Evolutionary conservation across 371 early-diverging fungal species (phyloP).

Genomic region (Saksenaea oblongispora): DNA sequence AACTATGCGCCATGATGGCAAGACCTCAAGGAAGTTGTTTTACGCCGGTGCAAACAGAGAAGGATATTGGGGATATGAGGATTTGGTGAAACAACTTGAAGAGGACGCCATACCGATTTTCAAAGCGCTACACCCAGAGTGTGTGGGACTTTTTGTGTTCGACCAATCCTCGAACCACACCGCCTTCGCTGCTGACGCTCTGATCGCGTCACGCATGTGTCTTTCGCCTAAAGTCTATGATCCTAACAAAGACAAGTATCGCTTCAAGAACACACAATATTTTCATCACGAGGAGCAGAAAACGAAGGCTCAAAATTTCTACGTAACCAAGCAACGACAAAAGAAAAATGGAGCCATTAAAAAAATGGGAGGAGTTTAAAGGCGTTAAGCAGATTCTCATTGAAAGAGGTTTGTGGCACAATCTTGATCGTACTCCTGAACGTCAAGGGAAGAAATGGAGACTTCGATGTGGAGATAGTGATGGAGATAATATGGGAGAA

Average conservation of each 20-base stretch:
- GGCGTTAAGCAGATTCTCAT: background rate
- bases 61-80: conserved; percentile 8
- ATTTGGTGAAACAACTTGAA: conserved; percentile 12
- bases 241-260: no score
- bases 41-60: conserved; percentile 4
- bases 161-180: conserved; percentile 9
- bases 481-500: background rate
- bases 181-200: conserved; percentile 2
- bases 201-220: background rate
- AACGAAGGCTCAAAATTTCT: no score
- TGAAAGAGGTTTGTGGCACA: background rate
- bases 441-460: background rate
- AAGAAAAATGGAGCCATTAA: no score
- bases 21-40: conserved; percentile 5
- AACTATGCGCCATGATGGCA: conserved; percentile 2
- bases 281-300: no score
- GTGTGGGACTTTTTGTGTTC: conserved; percentile 7
- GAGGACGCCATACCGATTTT: conserved; percentile 9
- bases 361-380: background rate
- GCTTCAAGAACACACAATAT: no score
- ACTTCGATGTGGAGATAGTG: background rate
- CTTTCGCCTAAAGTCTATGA: no score
- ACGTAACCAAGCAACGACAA: no score
- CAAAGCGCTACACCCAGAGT: conserved; percentile 8
- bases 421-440: background rate